Percentiles rank a stretch among this genome's conserved stretches.
Conservation (phyloP, 768 basidiomycete genomes). For the Bullera alba region DNA sequence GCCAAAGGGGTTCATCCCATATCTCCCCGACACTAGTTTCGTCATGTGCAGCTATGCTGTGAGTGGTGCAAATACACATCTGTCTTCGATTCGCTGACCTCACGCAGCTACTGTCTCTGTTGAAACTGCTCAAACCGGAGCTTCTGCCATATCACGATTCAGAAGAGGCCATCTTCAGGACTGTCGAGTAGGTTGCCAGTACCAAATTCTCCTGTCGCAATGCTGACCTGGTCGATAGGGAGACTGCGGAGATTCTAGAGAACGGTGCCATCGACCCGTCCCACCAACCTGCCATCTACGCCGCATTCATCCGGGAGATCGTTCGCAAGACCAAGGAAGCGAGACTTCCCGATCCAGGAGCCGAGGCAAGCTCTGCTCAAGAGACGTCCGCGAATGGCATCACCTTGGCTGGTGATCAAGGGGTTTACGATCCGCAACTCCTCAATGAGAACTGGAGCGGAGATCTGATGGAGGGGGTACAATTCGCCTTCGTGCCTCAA, state of each 20-base stretch:
- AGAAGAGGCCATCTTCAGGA: slow-evolving; percentile 36
- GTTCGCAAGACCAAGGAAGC: slow-evolving; percentile 34
- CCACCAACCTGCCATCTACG: slow-evolving; percentile 88
- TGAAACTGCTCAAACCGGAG: slow-evolving; percentile 61
- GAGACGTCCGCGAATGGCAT: slow-evolving; percentile 1
- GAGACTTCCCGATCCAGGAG: slow-evolving; percentile 1
- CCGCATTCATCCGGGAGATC: slow-evolving; percentile 70
- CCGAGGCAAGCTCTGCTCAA: background rate
- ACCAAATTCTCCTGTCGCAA: slow-evolving; percentile 67
- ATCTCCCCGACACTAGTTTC: slow-evolving; percentile 82
- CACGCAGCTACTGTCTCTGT: slow-evolving; percentile 60
- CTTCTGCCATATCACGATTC: slow-evolving; percentile 39
- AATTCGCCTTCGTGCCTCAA: slow-evolving; percentile 38
- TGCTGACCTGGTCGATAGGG: slow-evolving; percentile 64
- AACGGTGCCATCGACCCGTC: slow-evolving; percentile 65
- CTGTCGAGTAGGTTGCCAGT: slow-evolving; percentile 55
- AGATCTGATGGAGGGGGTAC: slow-evolving; percentile 17
- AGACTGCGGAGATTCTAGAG: slow-evolving; percentile 74
- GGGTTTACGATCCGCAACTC: slow-evolving; percentile 29
- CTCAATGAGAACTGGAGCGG: slow-evolving; percentile 18
- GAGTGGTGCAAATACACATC: slow-evolving; percentile 2
- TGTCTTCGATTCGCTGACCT: slow-evolving; percentile 1
- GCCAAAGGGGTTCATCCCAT: slow-evolving; percentile 67
- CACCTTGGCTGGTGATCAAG: background rate
- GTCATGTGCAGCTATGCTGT: slow-evolving; percentile 86